Evolutionary conservation across 2,329 filamentous ascomycete species (phyloP), one percentile per base, ranked within the genome.

Genomic region (Neodidymelliopsis sp.): DNA sequence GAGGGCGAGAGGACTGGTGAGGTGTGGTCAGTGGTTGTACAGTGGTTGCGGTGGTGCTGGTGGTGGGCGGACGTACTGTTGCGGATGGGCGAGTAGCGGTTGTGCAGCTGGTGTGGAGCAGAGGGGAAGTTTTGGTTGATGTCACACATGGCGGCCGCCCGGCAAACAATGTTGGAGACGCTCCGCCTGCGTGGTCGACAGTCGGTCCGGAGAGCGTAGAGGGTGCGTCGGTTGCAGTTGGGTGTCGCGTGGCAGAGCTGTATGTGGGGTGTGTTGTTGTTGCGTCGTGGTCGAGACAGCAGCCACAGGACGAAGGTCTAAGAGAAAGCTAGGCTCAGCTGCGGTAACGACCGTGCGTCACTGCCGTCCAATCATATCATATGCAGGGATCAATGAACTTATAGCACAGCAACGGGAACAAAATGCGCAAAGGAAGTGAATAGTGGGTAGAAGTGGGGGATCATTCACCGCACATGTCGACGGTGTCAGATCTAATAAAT

Each of bases 71-170:
- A 63, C 81, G 65, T 77, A 86, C 83, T 82, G 72, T 81, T 78
- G 70, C 80, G 79, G 60, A 81, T 77, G 48, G 84, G 82, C 59
- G 84, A 84, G 63, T 82, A 78, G 70, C 81, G 82, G 70, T 77
- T 76, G 70, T 82, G 79, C 64, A 81, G 77, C 72, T 85, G 80
- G 59, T 85, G 83, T 71, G 85, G 84, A 70, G 84, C 83, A 75
- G 83, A 73, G 61, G 73, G 80, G 71, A 84, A 75, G 69, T 80
- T 79, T 70, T 82, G 79, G 69, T 77, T 75, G 71, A 86, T 84
- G 77, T 84, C 86, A 83, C 86, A 86, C 75, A 54, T 65, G 57
- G 60, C 45, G 54, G 56, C 45, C 52, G 57, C 46, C 61, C 45
- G 62, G 41, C 57, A 59, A 63, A 62, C 54, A 51, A 52, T 52